Conservation (phyloP, 768 basidiomycete genomes). For the Agrocybe pediades region DNA sequence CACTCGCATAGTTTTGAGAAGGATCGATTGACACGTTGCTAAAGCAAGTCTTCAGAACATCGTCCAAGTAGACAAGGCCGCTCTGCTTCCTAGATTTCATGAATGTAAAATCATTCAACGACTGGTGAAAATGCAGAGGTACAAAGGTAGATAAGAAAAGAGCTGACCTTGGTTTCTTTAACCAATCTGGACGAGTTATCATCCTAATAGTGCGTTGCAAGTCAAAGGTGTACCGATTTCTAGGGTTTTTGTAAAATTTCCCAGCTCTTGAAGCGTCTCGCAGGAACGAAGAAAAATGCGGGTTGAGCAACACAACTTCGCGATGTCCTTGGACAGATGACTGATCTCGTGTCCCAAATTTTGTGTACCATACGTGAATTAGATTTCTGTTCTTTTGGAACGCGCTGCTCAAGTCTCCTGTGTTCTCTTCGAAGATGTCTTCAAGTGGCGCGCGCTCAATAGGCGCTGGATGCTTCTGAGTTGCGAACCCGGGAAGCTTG, state of each 20-base stretch:
- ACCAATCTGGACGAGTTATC: conserved; percentile 12
- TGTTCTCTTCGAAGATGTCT: conserved; percentile 8
- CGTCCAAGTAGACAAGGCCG: not conserved
- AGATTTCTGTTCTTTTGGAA: conserved; percentile 4
- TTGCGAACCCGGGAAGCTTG: conserved; percentile 8
- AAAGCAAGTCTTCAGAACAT: conserved; percentile 4
- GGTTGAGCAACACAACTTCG: conserved; percentile 13
- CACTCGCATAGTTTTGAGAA: not conserved
- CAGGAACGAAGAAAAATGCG: conserved; percentile 13
- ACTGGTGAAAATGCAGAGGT: not conserved
- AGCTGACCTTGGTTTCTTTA: conserved; percentile 10
- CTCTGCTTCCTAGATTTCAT: not conserved
- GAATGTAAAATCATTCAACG: not conserved
- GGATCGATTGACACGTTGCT: conserved; percentile 1
- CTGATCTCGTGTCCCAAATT: conserved; percentile 4
- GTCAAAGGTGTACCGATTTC: conserved; percentile 3
- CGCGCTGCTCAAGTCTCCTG: not conserved
- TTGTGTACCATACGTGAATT: conserved; percentile 11
- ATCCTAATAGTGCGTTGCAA: conserved; percentile 6
- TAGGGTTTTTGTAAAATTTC: not conserved
- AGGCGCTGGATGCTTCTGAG: conserved; percentile 4
- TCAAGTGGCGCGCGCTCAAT: conserved; percentile 9
- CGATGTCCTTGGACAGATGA: not conserved
- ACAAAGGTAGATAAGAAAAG: not conserved
- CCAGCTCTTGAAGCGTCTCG: conserved; percentile 4